A percentile compares a stretch with the other conserved stretches of the same genome.
Evolutionary conservation across 371 early-diverging fungal species (phyloP).

Genomic region (Dentiscutata heterogama): DNA sequence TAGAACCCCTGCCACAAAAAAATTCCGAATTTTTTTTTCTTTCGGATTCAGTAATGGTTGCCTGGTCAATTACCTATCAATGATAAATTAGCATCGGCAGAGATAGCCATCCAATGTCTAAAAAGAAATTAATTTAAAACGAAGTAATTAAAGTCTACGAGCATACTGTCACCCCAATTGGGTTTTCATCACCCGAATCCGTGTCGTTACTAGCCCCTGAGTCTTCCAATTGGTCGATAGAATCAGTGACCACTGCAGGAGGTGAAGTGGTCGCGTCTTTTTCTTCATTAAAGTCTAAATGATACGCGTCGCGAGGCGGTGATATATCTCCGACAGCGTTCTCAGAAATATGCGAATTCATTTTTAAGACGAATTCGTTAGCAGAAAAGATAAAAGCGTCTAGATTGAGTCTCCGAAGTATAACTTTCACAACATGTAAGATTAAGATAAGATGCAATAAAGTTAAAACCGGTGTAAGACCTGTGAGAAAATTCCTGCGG

Average conservation of each 20-base stretch:
- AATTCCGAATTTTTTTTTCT: slow-evolving; percentile 75
- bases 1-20: slow-evolving; percentile 76
- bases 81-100: background rate
- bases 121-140: too few relatives aligned
- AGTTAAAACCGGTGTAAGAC: background rate
- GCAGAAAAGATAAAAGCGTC: background rate
- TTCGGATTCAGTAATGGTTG: slow-evolving; percentile 68
- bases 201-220: background rate
- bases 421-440: too few relatives aligned
- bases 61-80: slow-evolving; percentile 51
- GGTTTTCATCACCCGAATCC: background rate
- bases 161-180: background rate
- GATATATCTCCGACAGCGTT: background rate
- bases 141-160: too few relatives aligned
- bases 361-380: background rate
- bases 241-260: background rate
- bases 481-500: too few relatives aligned
- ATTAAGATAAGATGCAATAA: background rate
- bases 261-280: slow-evolving; percentile 20
- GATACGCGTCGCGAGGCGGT: slow-evolving; percentile 34
- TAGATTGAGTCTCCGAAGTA: too few relatives aligned
- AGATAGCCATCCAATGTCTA: background rate
- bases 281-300: background rate
- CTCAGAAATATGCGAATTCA: background rate
- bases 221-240: slow-evolving; percentile 10